Conservation (phyloP, 2,329 filamentous ascomycete genomes). For the Neofusicoccum umdonicola region DNA sequence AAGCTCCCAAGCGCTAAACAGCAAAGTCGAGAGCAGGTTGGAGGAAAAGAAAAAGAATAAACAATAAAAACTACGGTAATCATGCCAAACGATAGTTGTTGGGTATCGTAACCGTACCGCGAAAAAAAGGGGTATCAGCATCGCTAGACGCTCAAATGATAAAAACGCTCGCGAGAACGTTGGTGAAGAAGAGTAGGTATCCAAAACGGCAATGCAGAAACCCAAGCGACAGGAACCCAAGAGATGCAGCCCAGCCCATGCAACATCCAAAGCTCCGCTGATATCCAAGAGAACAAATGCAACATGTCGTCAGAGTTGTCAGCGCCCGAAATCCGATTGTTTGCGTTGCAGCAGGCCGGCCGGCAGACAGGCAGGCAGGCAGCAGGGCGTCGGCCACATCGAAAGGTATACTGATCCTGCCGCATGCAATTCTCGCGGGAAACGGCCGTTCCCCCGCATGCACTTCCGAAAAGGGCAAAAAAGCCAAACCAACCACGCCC, state of each 20-base stretch:
- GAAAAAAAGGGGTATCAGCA: slow-evolving; percentile 1
- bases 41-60: not conserved
- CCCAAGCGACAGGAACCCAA: not conserved
- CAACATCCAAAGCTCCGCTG: not conserved
- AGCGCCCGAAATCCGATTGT: not conserved
- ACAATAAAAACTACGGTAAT: not conserved
- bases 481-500: slow-evolving; percentile 11
- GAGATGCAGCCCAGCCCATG: not conserved
- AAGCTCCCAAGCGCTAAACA: too few relatives aligned
- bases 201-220: not conserved
- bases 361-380: not conserved
- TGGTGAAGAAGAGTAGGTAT: not conserved
- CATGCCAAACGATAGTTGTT: not conserved
- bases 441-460: not conserved
- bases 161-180: not conserved
- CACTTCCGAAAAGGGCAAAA: not conserved
- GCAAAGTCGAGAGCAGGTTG: too few relatives aligned
- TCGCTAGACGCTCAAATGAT: slow-evolving; percentile 1
- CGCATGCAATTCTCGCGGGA: not conserved
- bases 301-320: not conserved
- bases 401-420: too few relatives aligned
- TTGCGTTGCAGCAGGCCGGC: not conserved
- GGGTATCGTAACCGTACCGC: not conserved
- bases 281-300: not conserved
- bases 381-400: not conserved